Base-by-base conservation (phyloP, 2,329 filamentous ascomycete genomes). In the Aspergillus sp. region DNA sequence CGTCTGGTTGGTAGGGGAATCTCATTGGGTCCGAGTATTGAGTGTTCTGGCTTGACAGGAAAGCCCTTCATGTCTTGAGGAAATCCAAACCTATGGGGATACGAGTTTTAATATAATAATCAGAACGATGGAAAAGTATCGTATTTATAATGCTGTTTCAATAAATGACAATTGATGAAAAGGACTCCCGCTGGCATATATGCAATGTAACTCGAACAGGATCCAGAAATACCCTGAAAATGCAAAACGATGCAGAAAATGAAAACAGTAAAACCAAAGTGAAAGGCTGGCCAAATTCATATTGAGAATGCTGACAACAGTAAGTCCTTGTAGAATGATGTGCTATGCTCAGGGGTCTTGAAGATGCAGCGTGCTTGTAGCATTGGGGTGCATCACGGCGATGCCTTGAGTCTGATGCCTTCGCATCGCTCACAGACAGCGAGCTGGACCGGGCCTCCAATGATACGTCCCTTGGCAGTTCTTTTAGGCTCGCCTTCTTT, bases 361-460 rank as follows among this genome's bases (percentile, higher is more conserved):
- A 19, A 19, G 4, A 19, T 2, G 19, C 19, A 4, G 2, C 19
- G 19, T 19, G 19, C 19, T 19, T 19, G 19, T 19, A 19, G 19
- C 19, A 19, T 19, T 19, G 19, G 19, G 13, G 6, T 11, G 12
- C 28, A 40, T 37, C 43, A 30, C 13, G 52, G 55, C 56, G 56
- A 81, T 35, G 79, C 77, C 61, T 84, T 84, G 51, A 85, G 60
- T 52, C 81, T 72, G 51, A 73, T 72, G 61, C 80, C 78, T 60
- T 85, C 81, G 54, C 81, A 85, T 48, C 60, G 65, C 38, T 83
- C 78, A 62, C 81, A 85, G 7, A 83, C 77, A 4, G 81, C 79
- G 47, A 79, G 70, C 52, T 80, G 72, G n/a, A 73, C 68, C 1
- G 70, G 67, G 1, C 68, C 69, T 13, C 70, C 70, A 44, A 70